Evolutionary conservation across 2,329 filamentous ascomycete species (phyloP).

Genomic region (Trichoderma hamatum): DNA sequence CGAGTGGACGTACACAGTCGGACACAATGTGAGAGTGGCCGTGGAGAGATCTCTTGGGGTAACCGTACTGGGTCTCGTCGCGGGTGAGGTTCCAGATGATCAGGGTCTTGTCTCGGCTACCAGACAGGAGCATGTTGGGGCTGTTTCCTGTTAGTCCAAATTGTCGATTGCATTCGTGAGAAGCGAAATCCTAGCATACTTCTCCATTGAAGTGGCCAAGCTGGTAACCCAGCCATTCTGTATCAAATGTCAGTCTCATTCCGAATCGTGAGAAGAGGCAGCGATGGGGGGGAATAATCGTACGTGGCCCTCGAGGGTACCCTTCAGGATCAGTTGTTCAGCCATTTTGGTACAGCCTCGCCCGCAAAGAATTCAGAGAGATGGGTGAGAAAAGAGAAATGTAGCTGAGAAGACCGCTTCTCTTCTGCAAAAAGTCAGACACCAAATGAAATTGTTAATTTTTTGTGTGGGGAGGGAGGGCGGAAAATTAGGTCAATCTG

Average conservation of each 20-base stretch:
- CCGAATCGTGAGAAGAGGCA: constrained; percentile 30
- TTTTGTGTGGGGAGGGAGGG: constrained; percentile 59
- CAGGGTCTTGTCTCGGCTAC: constrained; percentile 95
- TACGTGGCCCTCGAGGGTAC: constrained; percentile 96
- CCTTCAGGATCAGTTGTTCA: constrained; percentile 94
- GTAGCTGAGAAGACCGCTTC: constrained; percentile 38
- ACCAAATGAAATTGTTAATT: constrained; percentile 45
- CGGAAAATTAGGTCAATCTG: constrained; percentile 47
- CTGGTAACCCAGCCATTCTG: constrained; percentile 97
- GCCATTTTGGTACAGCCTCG: constrained; percentile 65
- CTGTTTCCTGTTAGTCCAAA: constrained; percentile 46
- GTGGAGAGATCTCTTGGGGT: constrained; percentile 98
- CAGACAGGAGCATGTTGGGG: constrained; percentile 99
- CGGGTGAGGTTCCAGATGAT: constrained; percentile 99
- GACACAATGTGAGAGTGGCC: constrained; percentile 99
- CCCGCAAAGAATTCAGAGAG: constrained; percentile 40
- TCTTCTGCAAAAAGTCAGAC: constrained; percentile 34
- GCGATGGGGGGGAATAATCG: constrained; percentile 42
- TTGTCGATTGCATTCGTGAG: not conserved
- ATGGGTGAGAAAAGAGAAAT: constrained; percentile 41
- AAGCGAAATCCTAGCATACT: constrained; percentile 61
- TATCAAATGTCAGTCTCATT: constrained; percentile 34
- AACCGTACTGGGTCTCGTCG: constrained; percentile 96
- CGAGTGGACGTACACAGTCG: constrained; percentile 83
- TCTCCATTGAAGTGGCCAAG: constrained; percentile 98